phyloP scores from a whole-genome alignment of 2,329 filamentous ascomycete species.

The Beauveria pseudobassiana region DNA sequence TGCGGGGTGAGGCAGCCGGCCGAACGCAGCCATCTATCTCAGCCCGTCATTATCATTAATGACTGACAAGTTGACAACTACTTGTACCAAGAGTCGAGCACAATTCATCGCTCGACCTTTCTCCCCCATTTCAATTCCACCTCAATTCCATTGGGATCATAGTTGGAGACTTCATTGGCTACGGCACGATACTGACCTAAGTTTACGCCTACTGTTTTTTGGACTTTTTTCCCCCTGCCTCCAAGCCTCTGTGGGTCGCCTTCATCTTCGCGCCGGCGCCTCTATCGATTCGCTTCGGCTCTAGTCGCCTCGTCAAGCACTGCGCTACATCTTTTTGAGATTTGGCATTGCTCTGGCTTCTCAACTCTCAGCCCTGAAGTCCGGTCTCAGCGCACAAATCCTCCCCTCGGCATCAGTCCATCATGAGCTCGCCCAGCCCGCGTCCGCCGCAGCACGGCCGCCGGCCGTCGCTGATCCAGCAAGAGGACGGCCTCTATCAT shows the following conservation, averaged over 20 bases:
- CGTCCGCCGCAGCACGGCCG: conserved; percentile 16
- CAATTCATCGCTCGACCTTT: neutral
- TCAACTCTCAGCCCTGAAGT: no score
- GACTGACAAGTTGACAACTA: no score
- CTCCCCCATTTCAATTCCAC: neutral
- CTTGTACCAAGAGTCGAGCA: neutral
- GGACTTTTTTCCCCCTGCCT: no score
- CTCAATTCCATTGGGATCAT: neutral
- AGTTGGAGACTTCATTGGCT: neutral
- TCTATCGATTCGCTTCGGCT: neutral
- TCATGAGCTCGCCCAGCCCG: conserved; percentile 12
- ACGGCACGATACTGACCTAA: neutral
- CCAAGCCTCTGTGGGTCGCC: no score
- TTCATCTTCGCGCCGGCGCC: neutral
- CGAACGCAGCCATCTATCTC: neutral
- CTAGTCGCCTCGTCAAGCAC: neutral
- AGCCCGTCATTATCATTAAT: neutral
- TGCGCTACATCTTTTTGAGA: no score
- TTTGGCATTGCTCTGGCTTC: no score
- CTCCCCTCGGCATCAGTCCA: neutral
- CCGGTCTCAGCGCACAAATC: no score
- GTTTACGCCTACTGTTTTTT: no score
- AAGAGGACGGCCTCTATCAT: conserved; percentile 24
- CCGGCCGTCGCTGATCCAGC: conserved; percentile 25
- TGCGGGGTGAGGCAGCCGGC: neutral